phyloP scores from a whole-genome alignment of 495 filamentous ascomycete genomes.

The Saxophila tyrrhenica region DNA sequence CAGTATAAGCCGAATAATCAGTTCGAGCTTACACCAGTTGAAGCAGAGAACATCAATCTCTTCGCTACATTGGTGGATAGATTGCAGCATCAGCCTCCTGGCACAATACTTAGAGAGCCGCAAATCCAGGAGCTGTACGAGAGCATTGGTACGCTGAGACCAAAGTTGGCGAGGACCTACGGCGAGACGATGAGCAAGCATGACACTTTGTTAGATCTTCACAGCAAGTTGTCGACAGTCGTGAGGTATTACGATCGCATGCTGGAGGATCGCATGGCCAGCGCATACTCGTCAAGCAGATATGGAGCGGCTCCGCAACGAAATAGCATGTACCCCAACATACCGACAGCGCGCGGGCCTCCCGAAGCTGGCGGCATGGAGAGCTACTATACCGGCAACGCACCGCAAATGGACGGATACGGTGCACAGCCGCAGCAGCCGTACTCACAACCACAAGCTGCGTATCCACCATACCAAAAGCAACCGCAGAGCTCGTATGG shows the following conservation, averaged over 20 bases:
- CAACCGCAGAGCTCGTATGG: constrained; percentile 3
- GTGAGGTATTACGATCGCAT: constrained; percentile 98
- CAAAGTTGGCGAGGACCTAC: constrained; percentile 90
- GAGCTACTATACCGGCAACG: constrained; percentile 67
- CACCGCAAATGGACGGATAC: constrained; percentile 39
- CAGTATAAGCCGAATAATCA: constrained; percentile 57
- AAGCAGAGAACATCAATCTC: constrained; percentile 94
- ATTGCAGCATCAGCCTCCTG: constrained; percentile 86
- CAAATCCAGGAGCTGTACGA: constrained; percentile 98
- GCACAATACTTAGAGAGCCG: constrained; percentile 87
- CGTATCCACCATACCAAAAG: constrained; percentile 28
- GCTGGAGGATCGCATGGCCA: constrained; percentile 89
- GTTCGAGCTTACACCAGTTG: constrained; percentile 86
- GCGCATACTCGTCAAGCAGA: constrained; percentile 63
- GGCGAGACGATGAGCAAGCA: constrained; percentile 99
- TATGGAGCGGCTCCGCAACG: constrained; percentile 35
- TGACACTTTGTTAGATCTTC: constrained; percentile 83
- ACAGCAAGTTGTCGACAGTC: constrained; percentile 89
- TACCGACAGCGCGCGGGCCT: constrained; percentile 35
- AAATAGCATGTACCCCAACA: constrained; percentile 50
- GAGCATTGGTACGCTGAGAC: constrained; percentile 80
- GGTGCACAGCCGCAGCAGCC: constrained; percentile 25
- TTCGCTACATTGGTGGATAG: constrained; percentile 92
- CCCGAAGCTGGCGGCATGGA: constrained; percentile 46
- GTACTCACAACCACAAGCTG: constrained; percentile 14